Evolutionary conservation across 1,284 basidiomycete species (phyloP).

Genomic region (Ganoderma multipileum): DNA sequence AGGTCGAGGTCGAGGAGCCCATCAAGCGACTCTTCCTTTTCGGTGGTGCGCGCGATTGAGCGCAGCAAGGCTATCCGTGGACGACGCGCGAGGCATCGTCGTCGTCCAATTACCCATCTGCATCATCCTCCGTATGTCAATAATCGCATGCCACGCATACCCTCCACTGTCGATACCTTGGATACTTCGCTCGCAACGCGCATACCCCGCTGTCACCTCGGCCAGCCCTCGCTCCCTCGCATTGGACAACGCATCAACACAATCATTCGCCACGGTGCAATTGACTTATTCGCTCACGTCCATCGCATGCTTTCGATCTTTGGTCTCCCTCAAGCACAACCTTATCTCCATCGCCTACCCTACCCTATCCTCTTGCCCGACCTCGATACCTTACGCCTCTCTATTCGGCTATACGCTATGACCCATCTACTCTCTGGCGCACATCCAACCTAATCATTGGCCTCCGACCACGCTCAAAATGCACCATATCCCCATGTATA

Average conservation of each 20-base stretch:
- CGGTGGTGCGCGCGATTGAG: slow-evolving; percentile 40
- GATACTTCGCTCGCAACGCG: slow-evolving; percentile 29
- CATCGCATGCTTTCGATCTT: slow-evolving; percentile 28
- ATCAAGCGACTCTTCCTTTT: slow-evolving; percentile 59
- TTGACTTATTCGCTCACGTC: slow-evolving; percentile 25
- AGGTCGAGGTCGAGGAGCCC: slow-evolving; percentile 56
- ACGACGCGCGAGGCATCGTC: slow-evolving; percentile 28
- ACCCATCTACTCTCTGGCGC: slow-evolving; percentile 23
- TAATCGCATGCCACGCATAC: slow-evolving; percentile 23
- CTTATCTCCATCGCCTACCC: slow-evolving; percentile 15
- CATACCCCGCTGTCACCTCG: slow-evolving; percentile 25
- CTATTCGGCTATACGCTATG: slow-evolving; percentile 29
- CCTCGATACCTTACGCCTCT: slow-evolving; percentile 22
- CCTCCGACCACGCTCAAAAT: slow-evolving; percentile 23
- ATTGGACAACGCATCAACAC: slow-evolving; percentile 3
- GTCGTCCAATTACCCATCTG: slow-evolving; percentile 17
- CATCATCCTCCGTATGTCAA: slow-evolving; percentile 15
- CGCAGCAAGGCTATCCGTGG: slow-evolving; percentile 12
- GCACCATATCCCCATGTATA: slow-evolving; percentile 27
- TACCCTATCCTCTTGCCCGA: slow-evolving; percentile 19
- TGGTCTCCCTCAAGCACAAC: slow-evolving; percentile 9
- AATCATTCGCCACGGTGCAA: slow-evolving; percentile 3
- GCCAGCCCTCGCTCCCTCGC: slow-evolving; percentile 15
- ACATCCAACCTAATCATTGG: slow-evolving; percentile 10
- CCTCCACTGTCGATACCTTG: slow-evolving; percentile 30